These are phyloP conservation scores for Orbilia oligospora DNA, from an alignment of 2,329 filamentous ascomycete species.

Conservation along the genomic window DNA sequence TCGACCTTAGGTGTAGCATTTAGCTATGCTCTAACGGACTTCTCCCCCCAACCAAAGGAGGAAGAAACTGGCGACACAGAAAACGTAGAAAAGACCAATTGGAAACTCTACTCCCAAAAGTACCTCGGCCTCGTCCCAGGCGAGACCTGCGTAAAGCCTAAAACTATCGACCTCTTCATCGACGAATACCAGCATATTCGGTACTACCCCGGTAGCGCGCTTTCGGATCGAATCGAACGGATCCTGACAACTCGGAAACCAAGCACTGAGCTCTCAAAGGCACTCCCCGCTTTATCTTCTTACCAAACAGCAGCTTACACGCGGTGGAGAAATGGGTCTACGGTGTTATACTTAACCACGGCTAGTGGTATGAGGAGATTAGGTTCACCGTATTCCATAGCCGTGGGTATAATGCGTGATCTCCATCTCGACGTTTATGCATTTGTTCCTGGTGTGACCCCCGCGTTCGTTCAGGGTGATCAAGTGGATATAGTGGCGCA, in stretches of 20 bases:
- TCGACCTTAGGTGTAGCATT: conserved; percentile 65
- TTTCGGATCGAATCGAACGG: conserved; percentile 54
- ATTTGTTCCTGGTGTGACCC: conserved; percentile 51
- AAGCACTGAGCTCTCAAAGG: conserved; percentile 49
- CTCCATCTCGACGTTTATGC: conserved; percentile 53
- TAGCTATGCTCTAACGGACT: conserved; percentile 63
- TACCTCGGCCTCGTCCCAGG: conserved; percentile 51
- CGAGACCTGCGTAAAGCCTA: conserved; percentile 32
- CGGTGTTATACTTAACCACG: conserved; percentile 48
- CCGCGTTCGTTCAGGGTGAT: conserved; percentile 44
- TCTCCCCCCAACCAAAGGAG: conserved; percentile 52
- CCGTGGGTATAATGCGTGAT: conserved; percentile 43
- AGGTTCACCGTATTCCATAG: conserved; percentile 39
- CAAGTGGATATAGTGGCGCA: conserved; percentile 45
- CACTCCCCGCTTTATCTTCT: conserved; percentile 45
- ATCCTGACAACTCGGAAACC: conserved; percentile 42
- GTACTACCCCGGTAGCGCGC: conserved; percentile 38
- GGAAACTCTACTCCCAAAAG: conserved; percentile 63
- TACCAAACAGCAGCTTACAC: conserved; percentile 46
- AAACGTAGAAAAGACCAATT: conserved; percentile 61
- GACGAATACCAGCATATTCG: conserved; percentile 44
- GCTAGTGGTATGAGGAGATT: conserved; percentile 46
- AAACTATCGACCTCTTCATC: conserved; percentile 9
- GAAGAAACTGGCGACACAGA: conserved; percentile 34
- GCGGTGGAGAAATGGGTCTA: conserved; percentile 47